Evolutionary conservation across 1,139 yeast species (phyloP).

Genomic region (Protomyces gravidus): DNA sequence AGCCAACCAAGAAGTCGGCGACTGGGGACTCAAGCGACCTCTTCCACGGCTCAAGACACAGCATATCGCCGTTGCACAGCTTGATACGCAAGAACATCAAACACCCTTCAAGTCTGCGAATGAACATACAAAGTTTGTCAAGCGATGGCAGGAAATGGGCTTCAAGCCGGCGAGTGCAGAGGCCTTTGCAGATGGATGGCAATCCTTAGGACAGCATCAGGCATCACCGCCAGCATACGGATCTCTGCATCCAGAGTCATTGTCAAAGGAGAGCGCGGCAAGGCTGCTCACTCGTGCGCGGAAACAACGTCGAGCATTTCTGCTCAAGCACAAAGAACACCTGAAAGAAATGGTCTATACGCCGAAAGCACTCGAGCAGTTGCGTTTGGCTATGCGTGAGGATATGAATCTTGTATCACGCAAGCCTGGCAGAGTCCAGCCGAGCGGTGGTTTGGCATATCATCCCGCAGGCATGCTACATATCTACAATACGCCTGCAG

Average conservation of each 20-base stretch:
- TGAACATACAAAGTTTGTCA: conserved; percentile 7
- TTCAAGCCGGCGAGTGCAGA: not conserved
- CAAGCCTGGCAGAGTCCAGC: conserved; percentile 5
- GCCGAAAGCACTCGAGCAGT: not conserved
- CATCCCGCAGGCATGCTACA: conserved; percentile 24
- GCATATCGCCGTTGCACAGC: conserved; percentile 12
- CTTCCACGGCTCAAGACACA: conserved; percentile 24
- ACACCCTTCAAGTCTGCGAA: conserved; percentile 23
- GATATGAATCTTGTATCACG: not conserved
- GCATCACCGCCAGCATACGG: not conserved
- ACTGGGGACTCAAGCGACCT: conserved; percentile 29
- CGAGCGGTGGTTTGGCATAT: conserved; percentile 17
- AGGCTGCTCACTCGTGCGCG: not conserved
- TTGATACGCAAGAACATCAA: conserved; percentile 26
- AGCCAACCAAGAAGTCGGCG: conserved; percentile 22
- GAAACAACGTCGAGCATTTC: not conserved
- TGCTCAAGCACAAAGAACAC: not conserved
- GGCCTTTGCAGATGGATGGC: not conserved
- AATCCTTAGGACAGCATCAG: not conserved
- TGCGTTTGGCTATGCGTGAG: not conserved
- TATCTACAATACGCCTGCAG: conserved; percentile 19
- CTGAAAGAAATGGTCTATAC: not conserved
- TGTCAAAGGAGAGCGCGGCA: not conserved
- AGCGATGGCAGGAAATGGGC: conserved; percentile 27
- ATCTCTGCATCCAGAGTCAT: not conserved